A percentile compares a stretch with the other conserved stretches of the same genome.
Evolutionary conservation across 176 grass and related monocot genomes (phyloP).

Genomic region (Zizania latifolia): DNA sequence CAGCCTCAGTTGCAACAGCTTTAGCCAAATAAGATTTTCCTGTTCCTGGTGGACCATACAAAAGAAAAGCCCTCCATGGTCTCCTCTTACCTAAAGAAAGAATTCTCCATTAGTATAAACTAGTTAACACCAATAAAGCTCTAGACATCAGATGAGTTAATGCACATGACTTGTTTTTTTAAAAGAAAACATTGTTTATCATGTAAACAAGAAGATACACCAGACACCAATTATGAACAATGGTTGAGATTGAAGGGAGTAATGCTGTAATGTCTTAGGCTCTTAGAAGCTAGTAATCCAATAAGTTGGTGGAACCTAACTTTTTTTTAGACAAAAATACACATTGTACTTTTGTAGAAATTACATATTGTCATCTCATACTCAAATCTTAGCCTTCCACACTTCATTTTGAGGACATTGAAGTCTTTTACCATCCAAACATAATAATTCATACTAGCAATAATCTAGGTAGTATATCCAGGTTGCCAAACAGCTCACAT

Average conservation of each 20-base stretch:
- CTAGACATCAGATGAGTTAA: background rate
- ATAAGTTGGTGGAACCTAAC: too few species aligned
- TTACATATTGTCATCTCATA: background rate
- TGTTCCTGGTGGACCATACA: constrained; percentile 62
- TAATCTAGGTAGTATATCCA: too few species aligned
- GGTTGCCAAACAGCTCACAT: too few species aligned
- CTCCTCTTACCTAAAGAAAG: constrained; percentile 52
- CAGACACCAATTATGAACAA: background rate
- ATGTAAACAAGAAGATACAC: background rate
- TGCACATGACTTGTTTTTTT: background rate
- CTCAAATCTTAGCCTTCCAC: background rate
- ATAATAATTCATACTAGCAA: too few species aligned
- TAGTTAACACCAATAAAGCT: background rate
- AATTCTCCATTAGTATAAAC: constrained; percentile 6
- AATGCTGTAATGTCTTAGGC: background rate
- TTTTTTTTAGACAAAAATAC: background rate
- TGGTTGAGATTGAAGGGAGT: background rate
- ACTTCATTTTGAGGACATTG: too few species aligned
- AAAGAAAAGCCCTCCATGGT: constrained; percentile 68
- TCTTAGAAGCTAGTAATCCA: background rate
- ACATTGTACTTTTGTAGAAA: too few species aligned
- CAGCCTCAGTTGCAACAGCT: constrained; percentile 66
- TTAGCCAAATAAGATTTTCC: constrained; percentile 73
- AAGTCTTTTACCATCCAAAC: too few species aligned
- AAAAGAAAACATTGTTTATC: background rate